Percentiles rank a stretch among this genome's conserved stretches.
phyloP scores from a whole-genome alignment of 805 yeast genomes.

The Candida tibetensis region DNA sequence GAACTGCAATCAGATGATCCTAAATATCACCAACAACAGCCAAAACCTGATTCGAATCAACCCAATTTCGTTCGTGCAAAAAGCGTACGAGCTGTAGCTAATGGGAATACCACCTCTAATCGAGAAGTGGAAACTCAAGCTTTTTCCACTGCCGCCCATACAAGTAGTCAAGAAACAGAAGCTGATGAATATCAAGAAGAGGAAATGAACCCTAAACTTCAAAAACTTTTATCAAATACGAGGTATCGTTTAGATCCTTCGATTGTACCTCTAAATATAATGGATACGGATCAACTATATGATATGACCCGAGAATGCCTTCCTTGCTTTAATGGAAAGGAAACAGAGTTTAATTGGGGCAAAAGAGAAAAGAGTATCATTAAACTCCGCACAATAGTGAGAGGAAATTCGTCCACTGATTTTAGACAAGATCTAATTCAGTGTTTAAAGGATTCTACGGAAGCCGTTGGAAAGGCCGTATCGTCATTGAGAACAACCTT shows the following conservation, averaged over 20 bases:
- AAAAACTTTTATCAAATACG: constrained; percentile 17
- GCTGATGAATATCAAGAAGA: background rate
- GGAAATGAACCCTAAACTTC: constrained; percentile 8
- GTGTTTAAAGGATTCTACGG: constrained; percentile 32
- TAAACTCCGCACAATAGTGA: constrained; percentile 54
- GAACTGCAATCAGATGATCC: background rate
- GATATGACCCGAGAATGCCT: constrained; percentile 15
- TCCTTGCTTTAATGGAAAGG: constrained; percentile 60
- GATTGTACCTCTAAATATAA: constrained; percentile 27
- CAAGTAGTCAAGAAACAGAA: background rate
- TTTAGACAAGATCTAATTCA: constrained; percentile 38
- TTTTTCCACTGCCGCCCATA: background rate
- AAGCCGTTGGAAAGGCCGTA: constrained; percentile 63
- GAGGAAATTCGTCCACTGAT: constrained; percentile 51
- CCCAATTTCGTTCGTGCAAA: background rate
- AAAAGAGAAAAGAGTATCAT: constrained; percentile 61
- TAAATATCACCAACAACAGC: background rate
- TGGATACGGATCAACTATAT: constrained; percentile 19
- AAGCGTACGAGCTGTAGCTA: background rate
- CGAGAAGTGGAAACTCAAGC: background rate
- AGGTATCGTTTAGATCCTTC: constrained; percentile 41
- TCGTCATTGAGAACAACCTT: constrained; percentile 82
- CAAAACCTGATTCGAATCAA: background rate
- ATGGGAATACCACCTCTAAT: background rate
- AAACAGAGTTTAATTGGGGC: constrained; percentile 87